Conservation (phyloP, 805 yeast genomes). For the Starmerella tilneyi region DNA sequence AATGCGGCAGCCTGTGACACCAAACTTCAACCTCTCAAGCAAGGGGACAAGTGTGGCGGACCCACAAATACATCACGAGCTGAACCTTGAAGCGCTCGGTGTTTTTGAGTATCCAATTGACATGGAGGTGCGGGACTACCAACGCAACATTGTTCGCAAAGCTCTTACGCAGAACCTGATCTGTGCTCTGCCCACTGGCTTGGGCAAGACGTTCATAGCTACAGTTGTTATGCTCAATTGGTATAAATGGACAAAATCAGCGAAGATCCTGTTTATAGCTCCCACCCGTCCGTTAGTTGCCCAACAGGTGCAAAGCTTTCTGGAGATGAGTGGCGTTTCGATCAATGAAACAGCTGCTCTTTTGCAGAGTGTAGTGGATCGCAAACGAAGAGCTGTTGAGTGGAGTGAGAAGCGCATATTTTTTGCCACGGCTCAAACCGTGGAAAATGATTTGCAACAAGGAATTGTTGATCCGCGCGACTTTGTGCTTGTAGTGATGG, state of each 20-base stretch:
- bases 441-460: constrained; percentile 72
- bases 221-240: constrained; percentile 86
- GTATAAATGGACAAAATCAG: constrained; percentile 68
- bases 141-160: constrained; percentile 61
- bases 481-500: constrained; percentile 69
- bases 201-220: constrained; percentile 95
- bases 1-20: neutral
- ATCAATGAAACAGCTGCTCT: constrained; percentile 43
- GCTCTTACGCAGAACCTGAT: constrained; percentile 65
- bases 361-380: constrained; percentile 41
- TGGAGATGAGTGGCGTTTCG: constrained; percentile 77
- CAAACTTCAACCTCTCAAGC: neutral
- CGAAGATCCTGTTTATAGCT: constrained; percentile 87
- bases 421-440: constrained; percentile 93
- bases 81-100: constrained; percentile 34
- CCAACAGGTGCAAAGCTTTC: constrained; percentile 89
- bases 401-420: constrained; percentile 74
- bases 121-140: constrained; percentile 76
- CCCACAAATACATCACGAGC: constrained; percentile 32
- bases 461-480: constrained; percentile 70
- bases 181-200: constrained; percentile 93
- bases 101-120: constrained; percentile 77
- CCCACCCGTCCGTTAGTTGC: constrained; percentile 95
- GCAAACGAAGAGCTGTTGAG: constrained; percentile 53
- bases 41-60: too few relatives aligned